Base-by-base conservation (phyloP, 2,329 filamentous ascomycete genomes). In the Diaporthe longicolla region DNA sequence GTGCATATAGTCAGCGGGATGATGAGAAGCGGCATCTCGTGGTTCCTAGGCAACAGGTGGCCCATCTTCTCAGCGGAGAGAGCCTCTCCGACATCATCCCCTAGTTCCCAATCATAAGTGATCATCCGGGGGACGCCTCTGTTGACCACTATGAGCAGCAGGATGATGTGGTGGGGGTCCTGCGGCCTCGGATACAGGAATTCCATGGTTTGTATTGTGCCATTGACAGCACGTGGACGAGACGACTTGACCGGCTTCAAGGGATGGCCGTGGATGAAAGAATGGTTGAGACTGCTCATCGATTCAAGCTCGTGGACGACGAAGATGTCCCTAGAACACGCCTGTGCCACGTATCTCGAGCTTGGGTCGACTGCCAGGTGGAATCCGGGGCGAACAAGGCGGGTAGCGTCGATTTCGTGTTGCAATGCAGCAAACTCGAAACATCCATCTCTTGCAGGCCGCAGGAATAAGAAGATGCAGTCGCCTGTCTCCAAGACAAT, bases 121-220 rank as follows among this genome's bases (percentile, higher is more conserved):
- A 89, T 80, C 82, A 92, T 86, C 73, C 85, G 85, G 1, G 89
- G 88, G 19, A 83, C 82, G 1, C 87, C 87, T 43, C 84, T 83
- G 45, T 83, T 84, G 69, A 88, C 82, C 21, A 90, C 78, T 24
- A 93, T 87, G 55, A 98, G 84, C 15, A 98, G 85, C 4, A 98
- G 87, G n/a, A 97, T 92, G 57, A 97, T 89, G 78, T 92, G 91
- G 71, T 92, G 87, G 13, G 90, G 87, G 75, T 95, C 92, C 70
- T 90, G 88, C 0, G 88, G 83, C 13, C 88, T 87, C 10, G 95
- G 94, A 74, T 93, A 91, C 3, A 99, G 87, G 77, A 98, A 99
- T 29, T 95, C 93, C 87, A 98, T 92, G 78, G 94, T 93, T 78
- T 96, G 87, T 72, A 98, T 94, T n/a, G 92, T 87, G 0, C 94